Percentiles rank a stretch among this genome's conserved stretches.
Evolutionary conservation across 163 green algal genomes (phyloP).

Genomic region (Scenedesmus sp.): DNA sequence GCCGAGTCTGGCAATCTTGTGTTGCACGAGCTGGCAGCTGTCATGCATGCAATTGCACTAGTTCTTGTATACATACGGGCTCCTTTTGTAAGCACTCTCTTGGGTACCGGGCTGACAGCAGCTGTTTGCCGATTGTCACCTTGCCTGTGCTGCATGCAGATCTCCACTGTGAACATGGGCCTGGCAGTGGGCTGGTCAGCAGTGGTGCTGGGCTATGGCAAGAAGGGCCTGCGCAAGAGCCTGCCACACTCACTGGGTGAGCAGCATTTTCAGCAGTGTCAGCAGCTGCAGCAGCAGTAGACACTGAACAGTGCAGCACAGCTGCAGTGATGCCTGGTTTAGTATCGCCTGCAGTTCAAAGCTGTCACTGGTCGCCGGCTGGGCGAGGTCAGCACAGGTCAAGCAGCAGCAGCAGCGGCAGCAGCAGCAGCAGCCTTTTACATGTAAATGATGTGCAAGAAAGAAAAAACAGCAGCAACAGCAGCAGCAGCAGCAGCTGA

Average conservation of each 20-base stretch:
- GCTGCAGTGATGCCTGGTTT: not conserved
- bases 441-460: too few relatives aligned
- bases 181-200: conserved; percentile 74
- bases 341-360: too few relatives aligned
- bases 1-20: too few relatives aligned
- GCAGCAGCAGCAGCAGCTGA: not conserved
- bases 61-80: too few relatives aligned
- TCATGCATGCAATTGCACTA: too few relatives aligned
- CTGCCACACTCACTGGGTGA: conserved; percentile 74
- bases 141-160: conserved; percentile 55
- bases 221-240: conserved; percentile 74
- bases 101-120: too few relatives aligned
- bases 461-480: not conserved
- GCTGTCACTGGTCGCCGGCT: too few relatives aligned
- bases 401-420: not conserved
- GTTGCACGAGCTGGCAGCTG: too few relatives aligned
- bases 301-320: not conserved
- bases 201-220: conserved; percentile 71
- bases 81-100: not conserved
- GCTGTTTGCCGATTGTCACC: too few relatives aligned
- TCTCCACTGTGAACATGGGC: conserved; percentile 79
- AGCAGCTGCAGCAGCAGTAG: not conserved
- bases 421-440: too few relatives aligned
- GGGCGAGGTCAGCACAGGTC: too few relatives aligned
- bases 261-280: not conserved